Evolutionary conservation across 768 basidiomycete species (phyloP), one percentile per base, ranked within the genome.

Genomic region (Brasilioporus rufonigricans): DNA sequence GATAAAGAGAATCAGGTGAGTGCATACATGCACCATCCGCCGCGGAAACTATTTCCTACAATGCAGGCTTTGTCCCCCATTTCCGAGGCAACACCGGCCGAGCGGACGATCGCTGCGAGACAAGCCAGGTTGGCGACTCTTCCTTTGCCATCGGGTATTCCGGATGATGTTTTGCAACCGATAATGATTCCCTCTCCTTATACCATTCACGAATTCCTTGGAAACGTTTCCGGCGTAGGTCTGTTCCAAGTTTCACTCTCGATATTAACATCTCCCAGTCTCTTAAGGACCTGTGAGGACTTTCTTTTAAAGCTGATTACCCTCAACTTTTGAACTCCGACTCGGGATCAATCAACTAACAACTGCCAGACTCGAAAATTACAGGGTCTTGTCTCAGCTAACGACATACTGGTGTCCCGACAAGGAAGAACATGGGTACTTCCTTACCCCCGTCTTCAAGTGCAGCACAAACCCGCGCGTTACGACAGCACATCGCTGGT

Each of bases 331-430:
- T 45, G 44, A 24, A 44, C 24, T 36, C 18, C 33, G 11, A 31
- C 21, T 44, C 19, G 38, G n/a, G 27, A 24, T 31, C 4, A 18
- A 43, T 35, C 16, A 18, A 50, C 18, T 49, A 7, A 41, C n/a
- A 19, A 35, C 50, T 21, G 18, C 13, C 58, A 91, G 89, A 38
- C 76, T 91, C 8, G 71, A 78, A 8, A 84, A 84, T 57, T 86
- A 89, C 65, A 82, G 84, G 43, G 77, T 88, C 39, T 74, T 92
- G 36, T 82, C 86, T 50, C 80, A 84, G 53, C 66, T 74, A 7
- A 90, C 85, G 18, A 89, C 89, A 3, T 76, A 77, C 33, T 92
- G 89, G 89, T 91, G 89, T 62, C 81, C 87, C 3, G 87, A 89
- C 44, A 83, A 85, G 48, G 89, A 92, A 73, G 89, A 91, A 59